phyloP scores from a whole-genome alignment of 1,284 basidiomycete species.

The Irpex sp. region DNA sequence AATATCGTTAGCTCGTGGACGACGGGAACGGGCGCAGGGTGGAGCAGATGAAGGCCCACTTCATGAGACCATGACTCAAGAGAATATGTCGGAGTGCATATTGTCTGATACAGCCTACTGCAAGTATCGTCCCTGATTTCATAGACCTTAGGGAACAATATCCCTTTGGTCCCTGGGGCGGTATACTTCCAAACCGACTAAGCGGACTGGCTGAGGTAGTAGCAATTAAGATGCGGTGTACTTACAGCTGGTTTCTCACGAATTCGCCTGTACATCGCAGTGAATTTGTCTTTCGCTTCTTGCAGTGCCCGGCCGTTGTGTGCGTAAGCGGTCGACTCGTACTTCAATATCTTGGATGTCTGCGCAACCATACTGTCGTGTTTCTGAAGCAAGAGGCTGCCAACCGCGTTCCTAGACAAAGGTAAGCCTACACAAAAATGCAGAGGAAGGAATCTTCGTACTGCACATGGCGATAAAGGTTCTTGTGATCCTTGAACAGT shows the following conservation, averaged over 20 bases:
- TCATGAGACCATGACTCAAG: too few species aligned
- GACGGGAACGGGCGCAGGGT: too few species aligned
- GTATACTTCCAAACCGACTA: too few species aligned
- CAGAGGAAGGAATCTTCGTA: constrained; percentile 1
- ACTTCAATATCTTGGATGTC: constrained; percentile 10
- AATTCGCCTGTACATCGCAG: constrained; percentile 12
- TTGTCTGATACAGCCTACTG: too few species aligned
- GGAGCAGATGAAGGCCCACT: too few species aligned
- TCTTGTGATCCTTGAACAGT: constrained; percentile 7
- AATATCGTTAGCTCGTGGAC: background rate
- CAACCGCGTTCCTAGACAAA: constrained; percentile 4
- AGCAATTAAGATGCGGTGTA: background rate
- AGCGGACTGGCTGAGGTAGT: background rate
- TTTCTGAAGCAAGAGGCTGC: constrained; percentile 9
- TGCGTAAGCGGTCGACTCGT: constrained; percentile 16
- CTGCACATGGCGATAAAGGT: constrained; percentile 6
- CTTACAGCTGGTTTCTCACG: background rate
- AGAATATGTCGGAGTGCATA: too few species aligned
- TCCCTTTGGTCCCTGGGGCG: too few species aligned
- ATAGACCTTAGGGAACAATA: too few species aligned
- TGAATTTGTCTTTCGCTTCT: constrained; percentile 13
- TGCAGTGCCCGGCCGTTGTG: constrained; percentile 17
- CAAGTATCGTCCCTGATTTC: too few species aligned
- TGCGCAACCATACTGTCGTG: constrained; percentile 3
- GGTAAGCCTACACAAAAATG: background rate